Percentiles rank a stretch among this genome's conserved stretches.
phyloP scores from a whole-genome alignment of 495 filamentous ascomycete species.

The Aspergillus hancockii region DNA sequence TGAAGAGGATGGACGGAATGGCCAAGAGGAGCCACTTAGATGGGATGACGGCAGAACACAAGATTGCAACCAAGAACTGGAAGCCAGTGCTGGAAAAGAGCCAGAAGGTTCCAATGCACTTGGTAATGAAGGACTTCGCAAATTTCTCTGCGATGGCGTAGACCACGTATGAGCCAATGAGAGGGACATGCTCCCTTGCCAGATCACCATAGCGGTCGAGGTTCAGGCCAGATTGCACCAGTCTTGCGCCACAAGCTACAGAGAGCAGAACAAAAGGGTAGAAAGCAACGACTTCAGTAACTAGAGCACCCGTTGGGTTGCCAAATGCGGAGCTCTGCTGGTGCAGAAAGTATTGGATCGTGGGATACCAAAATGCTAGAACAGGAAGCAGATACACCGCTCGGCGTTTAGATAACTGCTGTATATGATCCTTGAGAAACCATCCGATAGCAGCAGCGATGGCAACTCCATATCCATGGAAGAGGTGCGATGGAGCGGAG shows the following conservation, averaged over 20 bases:
- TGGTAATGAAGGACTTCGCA: constrained; percentile 50
- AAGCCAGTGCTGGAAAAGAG: constrained; percentile 70
- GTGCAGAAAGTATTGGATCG: constrained; percentile 67
- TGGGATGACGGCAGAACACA: constrained; percentile 66
- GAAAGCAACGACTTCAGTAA: constrained; percentile 71
- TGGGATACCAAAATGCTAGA: constrained; percentile 72
- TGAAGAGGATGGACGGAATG: constrained; percentile 71
- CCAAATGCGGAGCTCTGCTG: constrained; percentile 63
- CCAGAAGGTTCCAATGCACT: constrained; percentile 59
- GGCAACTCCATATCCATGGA: constrained; percentile 67
- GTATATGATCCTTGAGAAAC: constrained; percentile 55
- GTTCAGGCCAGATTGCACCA: constrained; percentile 58
- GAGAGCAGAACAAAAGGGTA: constrained; percentile 72
- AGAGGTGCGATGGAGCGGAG: constrained; percentile 68
- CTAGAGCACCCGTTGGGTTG: constrained; percentile 66
- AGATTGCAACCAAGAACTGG: constrained; percentile 61
- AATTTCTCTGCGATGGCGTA: constrained; percentile 61
- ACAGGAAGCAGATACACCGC: constrained; percentile 59
- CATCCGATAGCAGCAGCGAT: constrained; percentile 63
- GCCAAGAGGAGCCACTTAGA: constrained; percentile 65
- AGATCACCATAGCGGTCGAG: constrained; percentile 56
- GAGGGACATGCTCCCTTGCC: constrained; percentile 57
- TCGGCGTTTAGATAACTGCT: constrained; percentile 38
- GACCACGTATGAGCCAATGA: constrained; percentile 61
- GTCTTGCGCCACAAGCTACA: constrained; percentile 61